phyloP scores from a whole-genome alignment of 352 stramenopile species.

The Salisapilia sapeloensis region DNA sequence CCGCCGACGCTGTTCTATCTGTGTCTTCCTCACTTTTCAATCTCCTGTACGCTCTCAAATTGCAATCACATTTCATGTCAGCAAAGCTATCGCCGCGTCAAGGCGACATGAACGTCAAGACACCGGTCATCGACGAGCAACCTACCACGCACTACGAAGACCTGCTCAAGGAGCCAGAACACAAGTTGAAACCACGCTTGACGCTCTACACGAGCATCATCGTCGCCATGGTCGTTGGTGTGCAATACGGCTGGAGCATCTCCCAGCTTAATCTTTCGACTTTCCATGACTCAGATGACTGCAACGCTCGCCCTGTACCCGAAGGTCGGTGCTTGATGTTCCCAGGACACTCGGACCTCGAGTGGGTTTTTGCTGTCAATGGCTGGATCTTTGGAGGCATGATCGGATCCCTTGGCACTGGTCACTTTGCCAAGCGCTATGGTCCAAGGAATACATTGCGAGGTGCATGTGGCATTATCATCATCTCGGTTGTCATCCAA shows the following conservation, averaged over 20 bases:
- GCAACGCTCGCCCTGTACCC: slow-evolving; percentile 15
- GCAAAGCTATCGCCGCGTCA: too few species aligned
- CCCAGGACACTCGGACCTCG: slow-evolving; percentile 19
- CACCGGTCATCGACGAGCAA: too few species aligned
- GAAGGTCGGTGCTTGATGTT: slow-evolving; percentile 37
- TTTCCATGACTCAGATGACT: slow-evolving; percentile 21
- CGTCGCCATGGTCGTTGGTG: slow-evolving; percentile 16
- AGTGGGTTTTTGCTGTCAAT: slow-evolving; percentile 39
- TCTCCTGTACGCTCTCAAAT: too few species aligned
- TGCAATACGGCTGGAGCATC: slow-evolving; percentile 37
- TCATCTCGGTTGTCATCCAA: slow-evolving; percentile 13
- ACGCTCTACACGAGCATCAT: slow-evolving; percentile 22
- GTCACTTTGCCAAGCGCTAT: slow-evolving; percentile 14
- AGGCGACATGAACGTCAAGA: too few species aligned
- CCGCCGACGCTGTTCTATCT: too few species aligned
- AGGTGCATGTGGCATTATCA: too few species aligned
- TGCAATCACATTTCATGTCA: too few species aligned
- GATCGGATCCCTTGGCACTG: slow-evolving; percentile 18
- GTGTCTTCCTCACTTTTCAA: too few species aligned
- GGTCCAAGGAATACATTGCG: slow-evolving; percentile 26
- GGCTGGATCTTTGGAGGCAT: slow-evolving; percentile 39
- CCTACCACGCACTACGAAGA: too few species aligned
- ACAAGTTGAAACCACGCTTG: slow-evolving; percentile 4
- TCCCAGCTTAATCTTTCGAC: slow-evolving; percentile 30
- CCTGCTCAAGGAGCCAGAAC: not conserved